These are phyloP conservation scores for Ascochyta lentis DNA, from an alignment of 2,329 filamentous ascomycete genomes.

Conservation along the genomic window DNA sequence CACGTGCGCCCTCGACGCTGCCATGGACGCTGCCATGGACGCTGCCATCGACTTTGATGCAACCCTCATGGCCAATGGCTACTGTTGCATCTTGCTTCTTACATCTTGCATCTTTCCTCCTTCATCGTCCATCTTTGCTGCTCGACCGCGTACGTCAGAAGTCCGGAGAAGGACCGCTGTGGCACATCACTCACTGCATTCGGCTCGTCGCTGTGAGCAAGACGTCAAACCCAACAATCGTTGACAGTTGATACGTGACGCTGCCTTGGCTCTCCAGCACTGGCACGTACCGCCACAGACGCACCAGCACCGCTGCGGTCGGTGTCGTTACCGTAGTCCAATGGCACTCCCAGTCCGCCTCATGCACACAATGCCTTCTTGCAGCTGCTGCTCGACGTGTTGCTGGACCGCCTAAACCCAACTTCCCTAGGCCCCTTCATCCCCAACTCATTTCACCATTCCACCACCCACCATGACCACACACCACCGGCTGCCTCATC, in stretches of 20 bases:
- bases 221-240: neutral
- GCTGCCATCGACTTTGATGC: neutral
- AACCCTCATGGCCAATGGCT: neutral
- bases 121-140: too few relatives aligned
- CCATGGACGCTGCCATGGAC: neutral
- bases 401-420: neutral
- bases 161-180: constrained; percentile 16
- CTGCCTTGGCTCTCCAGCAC: neutral
- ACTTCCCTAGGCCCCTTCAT: neutral
- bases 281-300: constrained; percentile 1
- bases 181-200: constrained; percentile 11
- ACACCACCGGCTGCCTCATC: constrained; percentile 8
- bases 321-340: constrained; percentile 11
- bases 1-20: neutral
- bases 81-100: neutral
- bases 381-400: neutral
- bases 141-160: constrained; percentile 12
- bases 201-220: constrained; percentile 8
- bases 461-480: constrained; percentile 1
- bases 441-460: neutral
- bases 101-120: too few relatives aligned
- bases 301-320: constrained; percentile 6
- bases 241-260: neutral
- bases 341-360: constrained; percentile 15
- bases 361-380: neutral